Evolutionary conservation across 306 rosid species (phyloP), one percentile per base, ranked within the genome.

Genomic region (Corylus americana): DNA sequence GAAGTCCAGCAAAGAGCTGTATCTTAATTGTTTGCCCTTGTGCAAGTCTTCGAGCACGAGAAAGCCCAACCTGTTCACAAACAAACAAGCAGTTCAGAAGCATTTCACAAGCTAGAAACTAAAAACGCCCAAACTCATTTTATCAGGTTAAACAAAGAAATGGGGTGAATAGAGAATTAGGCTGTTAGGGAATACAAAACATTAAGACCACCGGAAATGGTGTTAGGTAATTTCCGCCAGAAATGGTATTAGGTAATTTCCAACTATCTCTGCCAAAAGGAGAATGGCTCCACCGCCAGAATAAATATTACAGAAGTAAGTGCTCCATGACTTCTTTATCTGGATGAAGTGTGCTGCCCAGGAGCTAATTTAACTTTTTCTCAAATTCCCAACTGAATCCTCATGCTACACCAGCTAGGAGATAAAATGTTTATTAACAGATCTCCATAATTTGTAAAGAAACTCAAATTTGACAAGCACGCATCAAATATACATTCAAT

Each of bases 31-130:
- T 87, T 84, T 88, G 92, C 58, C 99, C 99, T 89, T 96, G 99
- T 11, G 99, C 99, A 71, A 96, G 97, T 80, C 99, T 89, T 68
- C 96, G 89, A 82, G 99, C 99, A 79, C 97, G 96, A 76, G 99
- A 96, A 79, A 96, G 99, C 45, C 98, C 99, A 59, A 93, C 98
- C 98, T 96, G 84, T 85, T 84, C 17, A 72, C 72, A 75, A 66
- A 80, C 74, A 55, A 48, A 70, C 62, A 57, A 59, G 47, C 78
- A 54, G 73, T 72, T 84, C 49, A 76, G 54, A 69, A 62, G 74
- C 53, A 80, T 75, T 53, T 72, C 55, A 79, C 72, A 66, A 67
- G 70, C 73, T 70, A n/a, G 14, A 64, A 31, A 64, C 48, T 48
- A 7, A 7, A 9, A 35, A 22, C 37, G 29, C n/a, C 8, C 72